A percentile compares a stretch with the other conserved stretches of the same genome.
These are phyloP conservation scores for Pseudonitzschia multistriata DNA, from an alignment of 108 stramenopile species.

Conservation along the genomic window DNA sequence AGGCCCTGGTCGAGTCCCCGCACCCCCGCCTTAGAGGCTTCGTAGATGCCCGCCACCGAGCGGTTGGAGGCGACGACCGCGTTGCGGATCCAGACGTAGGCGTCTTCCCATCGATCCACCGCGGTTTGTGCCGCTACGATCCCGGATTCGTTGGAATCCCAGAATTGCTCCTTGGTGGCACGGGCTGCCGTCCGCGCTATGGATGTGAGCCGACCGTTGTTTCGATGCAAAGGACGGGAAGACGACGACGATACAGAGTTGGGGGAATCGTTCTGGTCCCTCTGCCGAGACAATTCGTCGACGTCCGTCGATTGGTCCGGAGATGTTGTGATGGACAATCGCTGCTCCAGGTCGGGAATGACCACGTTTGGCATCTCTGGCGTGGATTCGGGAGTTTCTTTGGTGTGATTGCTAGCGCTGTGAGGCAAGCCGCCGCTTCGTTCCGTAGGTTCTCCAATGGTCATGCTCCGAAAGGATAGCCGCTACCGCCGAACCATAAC, in stretches of 20 bases:
- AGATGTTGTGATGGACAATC: neutral
- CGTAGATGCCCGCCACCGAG: constrained; percentile 42
- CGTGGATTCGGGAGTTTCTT: neutral
- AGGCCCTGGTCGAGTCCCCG: constrained; percentile 50
- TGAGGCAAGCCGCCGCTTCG: too few relatives aligned
- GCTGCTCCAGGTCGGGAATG: neutral
- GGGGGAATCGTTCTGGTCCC: neutral
- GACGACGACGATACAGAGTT: neutral
- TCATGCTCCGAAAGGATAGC: too few relatives aligned
- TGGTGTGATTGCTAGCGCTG: too few relatives aligned
- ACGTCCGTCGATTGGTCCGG: neutral
- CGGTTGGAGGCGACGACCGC: constrained; percentile 31
- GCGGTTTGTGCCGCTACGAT: constrained; percentile 58
- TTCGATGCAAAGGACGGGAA: neutral
- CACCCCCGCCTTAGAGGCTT: constrained; percentile 52
- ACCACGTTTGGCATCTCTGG: neutral
- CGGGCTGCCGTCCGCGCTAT: constrained; percentile 31
- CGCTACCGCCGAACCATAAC: too few relatives aligned
- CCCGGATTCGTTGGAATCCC: constrained; percentile 64
- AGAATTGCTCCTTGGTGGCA: constrained; percentile 52
- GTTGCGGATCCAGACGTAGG: constrained; percentile 42
- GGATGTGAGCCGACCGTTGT: constrained; percentile 5
- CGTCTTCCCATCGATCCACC: constrained; percentile 61
- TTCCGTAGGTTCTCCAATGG: too few relatives aligned
- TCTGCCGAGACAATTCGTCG: neutral